phyloP scores from a whole-genome alignment of 1,284 basidiomycete species.

The Phellopilus nigrolimitatus region DNA sequence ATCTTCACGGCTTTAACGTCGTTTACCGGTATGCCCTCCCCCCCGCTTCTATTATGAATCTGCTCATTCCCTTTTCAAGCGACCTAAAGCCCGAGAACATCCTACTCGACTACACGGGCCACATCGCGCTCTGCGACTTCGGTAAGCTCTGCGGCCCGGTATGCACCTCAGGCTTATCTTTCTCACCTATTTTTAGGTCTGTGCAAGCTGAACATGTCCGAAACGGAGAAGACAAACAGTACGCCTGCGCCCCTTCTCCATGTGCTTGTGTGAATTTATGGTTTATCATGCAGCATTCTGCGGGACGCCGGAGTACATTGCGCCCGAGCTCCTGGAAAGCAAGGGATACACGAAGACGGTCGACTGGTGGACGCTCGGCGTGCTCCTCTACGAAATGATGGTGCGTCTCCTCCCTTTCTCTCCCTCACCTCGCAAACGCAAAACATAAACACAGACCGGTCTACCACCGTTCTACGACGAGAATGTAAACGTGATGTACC shows the following conservation, averaged over 20 bases:
- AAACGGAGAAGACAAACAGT: constrained; percentile 98
- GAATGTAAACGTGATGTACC: constrained; percentile 97
- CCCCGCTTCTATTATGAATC: not conserved
- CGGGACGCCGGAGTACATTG: constrained; percentile 98
- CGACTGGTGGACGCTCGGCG: constrained; percentile 99
- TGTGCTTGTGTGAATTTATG: constrained; percentile 3
- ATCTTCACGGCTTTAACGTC: constrained; percentile 96
- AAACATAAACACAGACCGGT: constrained; percentile 58
- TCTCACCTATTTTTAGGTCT: constrained; percentile 47
- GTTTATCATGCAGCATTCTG: constrained; percentile 73
- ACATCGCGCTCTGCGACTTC: constrained; percentile 98
- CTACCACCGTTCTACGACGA: constrained; percentile 99
- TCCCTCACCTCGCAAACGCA: not conserved
- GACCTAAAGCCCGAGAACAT: constrained; percentile 99
- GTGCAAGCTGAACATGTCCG: constrained; percentile 98
- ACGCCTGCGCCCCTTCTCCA: constrained; percentile 29
- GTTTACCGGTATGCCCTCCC: constrained; percentile 76
- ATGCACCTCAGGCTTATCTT: not conserved
- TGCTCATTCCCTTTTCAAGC: constrained; percentile 35
- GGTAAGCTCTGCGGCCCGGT: constrained; percentile 36
- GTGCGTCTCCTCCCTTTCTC: constrained; percentile 34
- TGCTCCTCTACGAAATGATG: constrained; percentile 98
- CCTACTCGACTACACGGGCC: constrained; percentile 93
- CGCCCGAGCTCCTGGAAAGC: constrained; percentile 91
- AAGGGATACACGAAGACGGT: constrained; percentile 99